Base-by-base conservation (phyloP, 1,284 basidiomycete species). In the Rhodotorula sp. region DNA sequence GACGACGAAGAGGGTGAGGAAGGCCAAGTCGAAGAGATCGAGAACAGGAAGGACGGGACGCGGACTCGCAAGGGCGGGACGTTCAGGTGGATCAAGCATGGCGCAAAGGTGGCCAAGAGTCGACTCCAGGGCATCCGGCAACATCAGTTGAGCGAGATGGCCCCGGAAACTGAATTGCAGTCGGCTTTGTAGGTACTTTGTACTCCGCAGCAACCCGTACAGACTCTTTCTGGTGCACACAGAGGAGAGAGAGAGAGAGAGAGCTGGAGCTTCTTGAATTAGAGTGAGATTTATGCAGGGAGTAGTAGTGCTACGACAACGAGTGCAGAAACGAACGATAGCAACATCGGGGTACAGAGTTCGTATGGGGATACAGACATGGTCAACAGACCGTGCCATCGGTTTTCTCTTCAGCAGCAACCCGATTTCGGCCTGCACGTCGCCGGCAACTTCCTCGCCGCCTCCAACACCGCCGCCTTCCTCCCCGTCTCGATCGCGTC, bases 51-150 rank as follows among this genome's bases (percentile, higher is more conserved):
- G 31, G 63, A 64, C 39, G 67, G 67, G 31, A 64, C 31, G 43
- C 49, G 58, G 46, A 47, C 16, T 49, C 31, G 67, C 29, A 69
- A 69, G 46, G 67, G 67, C 4, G 62, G 62, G 21, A 64, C 67
- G 62, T 15, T 69, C 39, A 34, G 63, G 51, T 69, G 67, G 67
- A 20, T 64, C 23, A 34, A 29, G 43, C 62, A 64, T 31, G 34
- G 29, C 15, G 62, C 63, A 31, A 64, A 60, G 58, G 62, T 69
- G 29, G 46, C 59, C 21, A n/a, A 16, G 3, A 26, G 48, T 6
- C 43, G 39, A 39, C 7, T 67, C 46, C 46, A 54, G 43, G 31
- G 54, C 29, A 43, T 23, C 26, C 16, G 23, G 31, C 23, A 56
- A 8, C 65, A 67, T 31, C 43, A 48, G 23, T 10, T 62, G 4